These are phyloP conservation scores for Puccinia triticina DNA, from an alignment of 1,284 basidiomycete genomes.

Conservation along the genomic window DNA sequence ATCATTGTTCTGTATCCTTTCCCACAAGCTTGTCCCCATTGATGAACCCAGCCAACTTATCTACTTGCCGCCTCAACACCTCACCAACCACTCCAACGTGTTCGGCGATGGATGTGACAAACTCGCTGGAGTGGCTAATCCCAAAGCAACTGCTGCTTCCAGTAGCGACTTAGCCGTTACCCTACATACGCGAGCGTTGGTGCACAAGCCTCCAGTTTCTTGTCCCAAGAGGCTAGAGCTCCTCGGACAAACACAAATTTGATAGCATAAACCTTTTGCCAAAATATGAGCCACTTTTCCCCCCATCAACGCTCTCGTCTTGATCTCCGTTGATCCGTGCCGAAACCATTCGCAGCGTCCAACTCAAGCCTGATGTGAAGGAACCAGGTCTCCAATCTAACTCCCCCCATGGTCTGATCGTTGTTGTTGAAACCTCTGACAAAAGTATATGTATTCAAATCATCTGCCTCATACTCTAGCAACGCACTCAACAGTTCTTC, in stretches of 20 bases:
- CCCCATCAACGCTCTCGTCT: not conserved
- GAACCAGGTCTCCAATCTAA: not conserved
- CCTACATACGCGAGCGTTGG: not conserved
- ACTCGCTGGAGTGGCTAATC: slow-evolving; percentile 64
- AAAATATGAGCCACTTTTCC: not conserved
- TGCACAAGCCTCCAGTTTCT: not conserved
- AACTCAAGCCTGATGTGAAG: not conserved
- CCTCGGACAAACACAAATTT: too few relatives aligned
- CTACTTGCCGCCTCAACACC: slow-evolving; percentile 4
- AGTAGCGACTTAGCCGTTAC: slow-evolving; percentile 68
- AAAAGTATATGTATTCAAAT: too few relatives aligned
- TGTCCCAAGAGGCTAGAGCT: too few relatives aligned
- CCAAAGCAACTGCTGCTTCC: slow-evolving; percentile 78
- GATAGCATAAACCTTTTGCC: not conserved
- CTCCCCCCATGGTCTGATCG: not conserved
- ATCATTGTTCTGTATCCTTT: slow-evolving; percentile 52
- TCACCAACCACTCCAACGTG: slow-evolving; percentile 52
- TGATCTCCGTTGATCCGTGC: not conserved
- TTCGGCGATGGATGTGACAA: slow-evolving; percentile 55
- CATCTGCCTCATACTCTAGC: not conserved
- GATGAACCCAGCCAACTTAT: slow-evolving; percentile 24
- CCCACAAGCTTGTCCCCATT: slow-evolving; percentile 54
- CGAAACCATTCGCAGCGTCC: not conserved
- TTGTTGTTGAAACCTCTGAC: not conserved
- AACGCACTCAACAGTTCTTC: not conserved